Evolutionary conservation across 352 stramenopile species (phyloP), one percentile per base, ranked within the genome.

Genomic region (Elongisporangium anandrum): DNA sequence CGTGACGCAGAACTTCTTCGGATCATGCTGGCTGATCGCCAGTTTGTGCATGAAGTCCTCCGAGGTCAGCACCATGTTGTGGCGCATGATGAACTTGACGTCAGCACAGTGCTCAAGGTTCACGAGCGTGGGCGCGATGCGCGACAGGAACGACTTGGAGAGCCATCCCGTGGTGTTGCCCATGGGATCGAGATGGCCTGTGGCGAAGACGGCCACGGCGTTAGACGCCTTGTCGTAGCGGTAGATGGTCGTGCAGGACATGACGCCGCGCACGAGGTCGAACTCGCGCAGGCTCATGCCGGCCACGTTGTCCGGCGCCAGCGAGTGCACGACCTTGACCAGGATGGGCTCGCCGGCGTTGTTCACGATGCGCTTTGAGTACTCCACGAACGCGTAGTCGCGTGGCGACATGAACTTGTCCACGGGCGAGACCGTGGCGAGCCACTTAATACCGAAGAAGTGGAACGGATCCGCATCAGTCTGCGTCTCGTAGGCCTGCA

Each of bases 361-460:
- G 26, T 76, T 73, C 6, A 63, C 51, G 10, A 77, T 60, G 29
- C 69, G 61, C 15, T 63, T 66, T 13, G 69, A 79, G 50, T 79
- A 83, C 56, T 83, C 71, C 20, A 83, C 56, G 48, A 74, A 83
- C 23, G 71, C 71, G 51, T 77, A 80, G 47, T 83, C 73, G 12
- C 73, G 71, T 15, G 71, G 67, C 17, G 73, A 80, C 16, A 83
- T 63, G 63, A 83, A 75, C 71, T 80, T 83, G 62, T 77, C 73
- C n/a, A 60, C 69, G 0, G 71, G 69, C 15, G 71, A 75, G 15
- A 77, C 55, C 23, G 73, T 65, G 1, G 71, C 73, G 47, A 83
- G 58, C 73, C 73, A 83, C 54, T 83, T 79, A 54, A 80, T 70
- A 21, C 72, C 72, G 39, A 82, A 82, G 59, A 82, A 82, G 23